These are phyloP conservation scores for Amanita molliuscula DNA, from an alignment of 768 basidiomycete genomes.

Conservation along the genomic window DNA sequence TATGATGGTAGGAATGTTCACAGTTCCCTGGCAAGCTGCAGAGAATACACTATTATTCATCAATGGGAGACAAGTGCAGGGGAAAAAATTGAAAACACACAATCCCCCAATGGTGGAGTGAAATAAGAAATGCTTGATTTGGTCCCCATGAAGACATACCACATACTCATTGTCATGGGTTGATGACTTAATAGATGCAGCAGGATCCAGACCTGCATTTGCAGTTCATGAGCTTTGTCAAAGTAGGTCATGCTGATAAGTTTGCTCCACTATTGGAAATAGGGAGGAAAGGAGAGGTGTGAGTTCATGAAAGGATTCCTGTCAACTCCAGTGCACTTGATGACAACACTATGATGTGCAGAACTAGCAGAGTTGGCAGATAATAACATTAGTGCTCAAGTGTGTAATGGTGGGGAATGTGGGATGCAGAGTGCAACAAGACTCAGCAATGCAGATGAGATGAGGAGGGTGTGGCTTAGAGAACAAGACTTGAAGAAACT, in stretches of 20 bases:
- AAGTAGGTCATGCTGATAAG: conserved; percentile 1
- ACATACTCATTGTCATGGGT: background rate
- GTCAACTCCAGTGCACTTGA: too few species aligned
- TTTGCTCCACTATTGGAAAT: too few species aligned
- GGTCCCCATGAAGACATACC: conserved; percentile 1
- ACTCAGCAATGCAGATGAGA: too few species aligned
- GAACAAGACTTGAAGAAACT: too few species aligned
- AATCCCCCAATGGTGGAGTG: background rate
- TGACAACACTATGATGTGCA: too few species aligned
- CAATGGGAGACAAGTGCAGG: background rate
- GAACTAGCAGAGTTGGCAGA: too few species aligned
- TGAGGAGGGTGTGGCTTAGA: too few species aligned
- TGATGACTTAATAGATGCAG: background rate
- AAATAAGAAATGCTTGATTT: background rate
- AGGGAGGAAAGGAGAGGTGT: too few species aligned
- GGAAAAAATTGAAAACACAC: background rate
- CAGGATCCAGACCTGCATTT: background rate
- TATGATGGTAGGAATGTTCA: background rate
- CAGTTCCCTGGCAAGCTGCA: background rate
- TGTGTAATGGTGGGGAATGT: too few species aligned
- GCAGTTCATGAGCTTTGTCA: background rate
- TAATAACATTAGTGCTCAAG: too few species aligned
- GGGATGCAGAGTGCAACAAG: too few species aligned
- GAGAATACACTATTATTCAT: background rate
- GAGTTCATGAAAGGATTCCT: too few species aligned